A percentile compares a stretch with the other conserved stretches of the same genome.
Evolutionary conservation across 352 stramenopile species (phyloP).

Genomic region (Pythium angustatum): DNA sequence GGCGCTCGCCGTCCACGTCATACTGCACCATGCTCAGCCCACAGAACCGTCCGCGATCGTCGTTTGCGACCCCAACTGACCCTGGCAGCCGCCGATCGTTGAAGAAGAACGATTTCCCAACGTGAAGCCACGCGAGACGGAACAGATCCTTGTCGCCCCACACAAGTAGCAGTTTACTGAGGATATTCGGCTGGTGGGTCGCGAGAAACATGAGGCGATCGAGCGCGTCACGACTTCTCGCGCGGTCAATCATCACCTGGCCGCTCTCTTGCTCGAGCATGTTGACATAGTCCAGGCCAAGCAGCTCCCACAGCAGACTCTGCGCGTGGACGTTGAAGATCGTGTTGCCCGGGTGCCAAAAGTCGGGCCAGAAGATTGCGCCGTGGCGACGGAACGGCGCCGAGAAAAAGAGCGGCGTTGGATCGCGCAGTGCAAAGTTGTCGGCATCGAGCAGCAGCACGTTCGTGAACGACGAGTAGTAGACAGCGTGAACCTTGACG

Average conservation of each 20-base stretch:
- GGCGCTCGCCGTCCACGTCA: slow-evolving; percentile 20
- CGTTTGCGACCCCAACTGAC: slow-evolving; percentile 27
- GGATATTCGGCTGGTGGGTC: slow-evolving; percentile 27
- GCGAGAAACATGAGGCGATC: slow-evolving; percentile 29
- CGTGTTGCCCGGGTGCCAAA: slow-evolving; percentile 38
- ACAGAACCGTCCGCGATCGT: slow-evolving; percentile 26
- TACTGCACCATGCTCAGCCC: slow-evolving; percentile 39
- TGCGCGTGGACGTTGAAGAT: slow-evolving; percentile 41
- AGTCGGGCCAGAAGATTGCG: slow-evolving; percentile 42
- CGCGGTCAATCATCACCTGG: slow-evolving; percentile 31
- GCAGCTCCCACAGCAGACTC: slow-evolving; percentile 36
- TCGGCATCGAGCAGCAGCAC: slow-evolving; percentile 41
- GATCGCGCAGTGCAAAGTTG: slow-evolving; percentile 35
- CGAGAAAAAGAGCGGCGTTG: slow-evolving; percentile 33
- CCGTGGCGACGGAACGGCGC: slow-evolving; percentile 23
- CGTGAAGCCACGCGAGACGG: slow-evolving; percentile 30
- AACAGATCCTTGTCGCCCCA: slow-evolving; percentile 42
- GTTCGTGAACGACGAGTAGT: slow-evolving; percentile 35
- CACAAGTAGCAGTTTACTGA: slow-evolving; percentile 29
- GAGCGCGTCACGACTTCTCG: slow-evolving; percentile 11
- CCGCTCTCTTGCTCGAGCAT: slow-evolving; percentile 42
- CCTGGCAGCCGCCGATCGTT: slow-evolving; percentile 28
- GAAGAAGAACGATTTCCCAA: slow-evolving; percentile 23
- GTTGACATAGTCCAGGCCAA: slow-evolving; percentile 30
- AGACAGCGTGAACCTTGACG: slow-evolving; percentile 37